Conservation (phyloP, 495 filamentous ascomycete genomes). For the Lichina pygmaea region DNA sequence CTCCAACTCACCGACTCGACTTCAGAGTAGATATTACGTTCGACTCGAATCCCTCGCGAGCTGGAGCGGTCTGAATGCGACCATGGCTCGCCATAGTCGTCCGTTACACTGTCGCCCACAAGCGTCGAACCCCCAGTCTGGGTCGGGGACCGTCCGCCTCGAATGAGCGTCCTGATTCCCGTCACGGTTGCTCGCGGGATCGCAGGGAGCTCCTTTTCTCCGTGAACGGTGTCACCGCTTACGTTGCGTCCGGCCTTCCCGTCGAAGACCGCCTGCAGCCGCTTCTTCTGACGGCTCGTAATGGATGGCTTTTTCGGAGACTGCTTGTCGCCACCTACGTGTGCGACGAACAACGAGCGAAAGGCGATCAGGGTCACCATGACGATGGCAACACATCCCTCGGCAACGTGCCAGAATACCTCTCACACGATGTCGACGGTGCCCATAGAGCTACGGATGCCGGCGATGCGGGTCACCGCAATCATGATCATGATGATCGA, state of each 20-base stretch:
- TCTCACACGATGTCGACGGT: constrained; percentile 5
- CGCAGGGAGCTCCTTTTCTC: background rate
- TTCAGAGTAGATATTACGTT: too few relatives aligned
- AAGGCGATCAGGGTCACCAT: constrained; percentile 6
- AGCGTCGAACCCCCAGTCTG: too few relatives aligned
- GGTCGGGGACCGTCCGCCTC: background rate
- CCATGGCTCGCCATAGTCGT: too few relatives aligned
- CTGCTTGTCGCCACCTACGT: too few relatives aligned
- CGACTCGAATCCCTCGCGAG: too few relatives aligned
- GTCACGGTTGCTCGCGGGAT: background rate
- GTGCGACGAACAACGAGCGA: constrained; percentile 6
- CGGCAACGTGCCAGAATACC: constrained; percentile 5
- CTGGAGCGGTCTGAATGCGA: too few relatives aligned
- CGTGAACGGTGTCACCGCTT: background rate
- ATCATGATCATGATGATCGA: constrained; percentile 4
- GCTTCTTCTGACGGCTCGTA: too few relatives aligned
- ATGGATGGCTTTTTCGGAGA: too few relatives aligned
- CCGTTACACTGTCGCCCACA: too few relatives aligned
- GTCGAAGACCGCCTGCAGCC: too few relatives aligned
- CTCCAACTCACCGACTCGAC: too few relatives aligned
- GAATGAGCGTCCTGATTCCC: background rate
- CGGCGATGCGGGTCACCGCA: constrained; percentile 3
- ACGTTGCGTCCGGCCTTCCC: background rate
- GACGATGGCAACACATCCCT: constrained; percentile 4
- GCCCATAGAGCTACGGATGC: background rate